phyloP scores from a whole-genome alignment of 306 rosid species.

The Malus sylvestris region DNA sequence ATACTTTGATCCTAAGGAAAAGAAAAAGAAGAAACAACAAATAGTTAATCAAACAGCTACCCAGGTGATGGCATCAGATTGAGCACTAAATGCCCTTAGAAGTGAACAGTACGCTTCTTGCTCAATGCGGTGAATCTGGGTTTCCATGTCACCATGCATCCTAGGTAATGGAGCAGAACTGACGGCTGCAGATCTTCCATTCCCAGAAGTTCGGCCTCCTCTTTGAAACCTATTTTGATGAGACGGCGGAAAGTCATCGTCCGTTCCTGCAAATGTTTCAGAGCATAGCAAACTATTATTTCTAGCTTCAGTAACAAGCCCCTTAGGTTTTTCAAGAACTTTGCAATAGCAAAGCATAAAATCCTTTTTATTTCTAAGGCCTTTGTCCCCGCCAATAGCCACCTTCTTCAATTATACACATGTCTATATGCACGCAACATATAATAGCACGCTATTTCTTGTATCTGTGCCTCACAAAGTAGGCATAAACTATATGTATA shows the following conservation, averaged over 20 bases:
- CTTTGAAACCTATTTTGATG: slow-evolving; percentile 43
- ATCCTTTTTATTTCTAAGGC: not conserved
- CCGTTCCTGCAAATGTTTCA: slow-evolving; percentile 38
- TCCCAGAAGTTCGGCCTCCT: slow-evolving; percentile 35
- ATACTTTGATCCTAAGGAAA: not conserved
- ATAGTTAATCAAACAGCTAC: slow-evolving; percentile 22
- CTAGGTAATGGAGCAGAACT: slow-evolving; percentile 35
- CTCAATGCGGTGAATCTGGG: slow-evolving; percentile 45
- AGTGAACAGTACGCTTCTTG: slow-evolving; percentile 50
- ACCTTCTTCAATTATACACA: not conserved
- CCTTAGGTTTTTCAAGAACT: not conserved
- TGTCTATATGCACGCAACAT: not conserved
- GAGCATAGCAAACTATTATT: not conserved
- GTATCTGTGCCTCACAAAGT: not conserved
- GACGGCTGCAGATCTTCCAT: slow-evolving; percentile 31
- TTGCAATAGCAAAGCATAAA: not conserved
- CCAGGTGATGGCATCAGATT: slow-evolving; percentile 56
- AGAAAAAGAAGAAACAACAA: not conserved
- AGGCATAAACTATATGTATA: not conserved
- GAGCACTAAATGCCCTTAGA: slow-evolving; percentile 51
- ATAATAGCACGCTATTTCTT: not conserved
- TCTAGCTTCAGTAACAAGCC: not conserved
- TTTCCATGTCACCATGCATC: slow-evolving; percentile 42
- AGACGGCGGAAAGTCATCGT: slow-evolving; percentile 43
- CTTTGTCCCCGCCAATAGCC: not conserved